A percentile compares a stretch with the other conserved stretches of the same genome.
These are phyloP conservation scores for Penicillium odoratum DNA, from an alignment of 495 filamentous ascomycete genomes.

Conservation along the genomic window DNA sequence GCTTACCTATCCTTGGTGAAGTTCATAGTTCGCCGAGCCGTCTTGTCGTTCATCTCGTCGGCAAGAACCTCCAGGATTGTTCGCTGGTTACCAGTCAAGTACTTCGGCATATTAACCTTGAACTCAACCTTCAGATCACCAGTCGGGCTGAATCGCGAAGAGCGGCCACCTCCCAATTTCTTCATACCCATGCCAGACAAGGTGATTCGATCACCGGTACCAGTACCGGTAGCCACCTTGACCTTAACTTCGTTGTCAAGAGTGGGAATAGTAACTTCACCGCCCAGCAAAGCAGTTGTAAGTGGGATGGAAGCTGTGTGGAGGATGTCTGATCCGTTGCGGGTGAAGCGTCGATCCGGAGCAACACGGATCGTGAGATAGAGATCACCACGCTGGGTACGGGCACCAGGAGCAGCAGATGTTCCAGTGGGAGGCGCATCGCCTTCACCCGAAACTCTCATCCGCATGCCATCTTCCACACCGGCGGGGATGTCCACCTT, in stretches of 20 bases:
- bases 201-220: conserved; percentile 87
- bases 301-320: conserved; percentile 90
- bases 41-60: conserved; percentile 89
- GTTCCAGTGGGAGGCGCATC: conserved; percentile 78
- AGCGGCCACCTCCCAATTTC: conserved; percentile 56
- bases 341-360: conserved; percentile 80
- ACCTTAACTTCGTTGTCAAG: conserved; percentile 87
- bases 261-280: conserved; percentile 85
- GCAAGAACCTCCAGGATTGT: conserved; percentile 92
- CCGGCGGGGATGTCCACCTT: conserved; percentile 89
- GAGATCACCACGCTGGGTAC: conserved; percentile 73
- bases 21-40: conserved; percentile 89
- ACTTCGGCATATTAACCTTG: conserved; percentile 93
- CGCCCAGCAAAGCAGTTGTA: conserved; percentile 89
- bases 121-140: conserved; percentile 93
- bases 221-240: conserved; percentile 84
- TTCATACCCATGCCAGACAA: conserved; percentile 90
- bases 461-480: conserved; percentile 91
- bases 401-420: conserved; percentile 54
- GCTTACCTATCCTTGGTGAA: conserved; percentile 53
- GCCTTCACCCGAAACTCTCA: conserved; percentile 79
- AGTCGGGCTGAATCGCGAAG: conserved; percentile 45
- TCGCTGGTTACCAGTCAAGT: conserved; percentile 82
- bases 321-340: conserved; percentile 82
- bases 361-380: conserved; percentile 83